Evolutionary conservation across 805 yeast genomes (phyloP).

Genomic region (Suhomyces sp.): DNA sequence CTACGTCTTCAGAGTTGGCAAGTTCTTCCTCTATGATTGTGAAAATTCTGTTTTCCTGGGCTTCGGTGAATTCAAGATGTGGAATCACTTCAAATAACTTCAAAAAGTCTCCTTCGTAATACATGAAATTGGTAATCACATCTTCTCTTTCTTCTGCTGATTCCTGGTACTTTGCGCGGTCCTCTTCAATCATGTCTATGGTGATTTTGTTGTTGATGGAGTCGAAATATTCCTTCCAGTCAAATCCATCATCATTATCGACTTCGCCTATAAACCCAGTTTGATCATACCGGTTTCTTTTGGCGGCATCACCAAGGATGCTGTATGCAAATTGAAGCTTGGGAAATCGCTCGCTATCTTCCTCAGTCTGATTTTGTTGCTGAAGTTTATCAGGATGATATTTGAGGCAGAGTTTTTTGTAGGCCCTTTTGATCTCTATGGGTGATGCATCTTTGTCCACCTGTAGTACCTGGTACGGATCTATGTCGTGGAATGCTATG

Average conservation of each 20-base stretch:
- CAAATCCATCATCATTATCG: conserved; percentile 31
- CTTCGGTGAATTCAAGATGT: conserved; percentile 61
- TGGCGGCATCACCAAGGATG: conserved; percentile 56
- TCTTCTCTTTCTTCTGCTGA: conserved; percentile 61
- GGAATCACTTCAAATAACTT: conserved; percentile 71
- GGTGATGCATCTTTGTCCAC: conserved; percentile 42
- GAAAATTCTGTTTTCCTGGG: conserved; percentile 62
- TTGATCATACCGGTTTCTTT: conserved; percentile 59
- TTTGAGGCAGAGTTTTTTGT: conserved; percentile 23
- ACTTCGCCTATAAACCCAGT: conserved; percentile 57
- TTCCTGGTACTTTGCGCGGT: conserved; percentile 59
- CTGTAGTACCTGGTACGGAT: conserved; percentile 58
- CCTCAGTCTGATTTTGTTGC: conserved; percentile 13
- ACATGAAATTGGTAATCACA: conserved; percentile 55
- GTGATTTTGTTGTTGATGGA: conserved; percentile 49
- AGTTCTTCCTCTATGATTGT: conserved; percentile 42
- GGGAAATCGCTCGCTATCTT: conserved; percentile 47
- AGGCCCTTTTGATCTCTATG: conserved; percentile 56
- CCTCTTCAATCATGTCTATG: conserved; percentile 67
- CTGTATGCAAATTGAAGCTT: conserved; percentile 73
- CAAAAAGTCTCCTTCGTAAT: conserved; percentile 65
- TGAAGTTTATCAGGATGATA: conserved; percentile 29
- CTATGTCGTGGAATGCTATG: conserved; percentile 41
- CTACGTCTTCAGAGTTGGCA: conserved; percentile 21
- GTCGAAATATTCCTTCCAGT: conserved; percentile 59